Conservation (phyloP, 352 stramenopile species). For the Nothophytophthora sp. region DNA sequence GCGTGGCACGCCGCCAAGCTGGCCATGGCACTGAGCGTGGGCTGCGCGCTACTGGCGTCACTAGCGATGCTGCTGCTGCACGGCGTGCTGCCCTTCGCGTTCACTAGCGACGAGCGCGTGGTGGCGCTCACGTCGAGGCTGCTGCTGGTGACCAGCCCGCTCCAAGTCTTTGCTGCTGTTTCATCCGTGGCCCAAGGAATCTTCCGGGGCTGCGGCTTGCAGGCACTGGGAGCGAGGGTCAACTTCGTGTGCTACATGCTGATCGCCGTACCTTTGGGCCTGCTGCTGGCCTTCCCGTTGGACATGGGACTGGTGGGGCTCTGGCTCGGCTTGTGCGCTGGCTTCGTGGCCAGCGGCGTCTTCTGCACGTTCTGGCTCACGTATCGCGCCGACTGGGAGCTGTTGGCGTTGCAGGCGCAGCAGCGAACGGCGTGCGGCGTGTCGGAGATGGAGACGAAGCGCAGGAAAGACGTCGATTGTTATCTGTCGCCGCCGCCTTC, state of each 20-base stretch:
- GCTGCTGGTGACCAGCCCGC: slow-evolving; percentile 66
- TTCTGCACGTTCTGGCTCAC: slow-evolving; percentile 77
- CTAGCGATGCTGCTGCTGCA: slow-evolving; percentile 61
- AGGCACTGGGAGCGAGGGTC: slow-evolving; percentile 76
- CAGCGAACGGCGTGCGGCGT: slow-evolving; percentile 38
- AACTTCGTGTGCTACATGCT: slow-evolving; percentile 89
- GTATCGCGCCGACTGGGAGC: slow-evolving; percentile 63
- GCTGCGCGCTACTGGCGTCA: slow-evolving; percentile 44
- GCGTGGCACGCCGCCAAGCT: slow-evolving; percentile 73
- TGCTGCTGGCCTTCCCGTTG: slow-evolving; percentile 70
- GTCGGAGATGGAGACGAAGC: slow-evolving; percentile 4
- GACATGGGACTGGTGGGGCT: slow-evolving; percentile 70
- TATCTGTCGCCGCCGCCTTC: slow-evolving; percentile 4
- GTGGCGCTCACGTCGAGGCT: slow-evolving; percentile 57
- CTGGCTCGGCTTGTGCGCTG: slow-evolving; percentile 77
- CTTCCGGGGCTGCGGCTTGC: slow-evolving; percentile 77
- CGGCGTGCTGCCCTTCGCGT: slow-evolving; percentile 56
- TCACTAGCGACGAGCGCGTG: slow-evolving; percentile 58
- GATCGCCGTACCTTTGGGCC: slow-evolving; percentile 76
- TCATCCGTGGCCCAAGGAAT: slow-evolving; percentile 74
- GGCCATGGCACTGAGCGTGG: slow-evolving; percentile 45
- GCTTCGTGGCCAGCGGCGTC: slow-evolving; percentile 61
- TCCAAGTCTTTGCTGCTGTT: slow-evolving; percentile 86
- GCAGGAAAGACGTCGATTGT: slow-evolving; percentile 6
- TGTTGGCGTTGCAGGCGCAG: slow-evolving; percentile 62